Evolutionary conservation across 768 basidiomycete species (phyloP).

Genomic region (Pleurotus platypus): DNA sequence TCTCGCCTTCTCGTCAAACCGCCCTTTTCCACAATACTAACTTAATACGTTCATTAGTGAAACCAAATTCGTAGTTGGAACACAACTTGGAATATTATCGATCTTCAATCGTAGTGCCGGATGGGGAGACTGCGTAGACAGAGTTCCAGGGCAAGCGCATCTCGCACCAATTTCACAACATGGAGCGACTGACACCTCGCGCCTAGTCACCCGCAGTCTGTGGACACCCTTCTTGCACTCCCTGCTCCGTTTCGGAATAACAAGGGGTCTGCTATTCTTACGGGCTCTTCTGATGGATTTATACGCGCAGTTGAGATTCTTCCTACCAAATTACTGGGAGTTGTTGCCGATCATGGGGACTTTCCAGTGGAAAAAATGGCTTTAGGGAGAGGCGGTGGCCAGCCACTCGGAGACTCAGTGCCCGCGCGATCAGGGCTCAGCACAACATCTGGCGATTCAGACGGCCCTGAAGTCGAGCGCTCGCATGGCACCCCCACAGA

Average conservation of each 20-base stretch:
- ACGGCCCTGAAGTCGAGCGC: slow-evolving; percentile 13
- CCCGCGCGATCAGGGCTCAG: not conserved
- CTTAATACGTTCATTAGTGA: slow-evolving; percentile 34
- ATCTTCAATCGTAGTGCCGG: slow-evolving; percentile 86
- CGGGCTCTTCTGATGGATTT: slow-evolving; percentile 90
- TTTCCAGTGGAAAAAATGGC: slow-evolving; percentile 89
- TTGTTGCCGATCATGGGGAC: slow-evolving; percentile 88
- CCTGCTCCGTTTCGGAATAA: slow-evolving; percentile 59
- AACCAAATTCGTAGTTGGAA: slow-evolving; percentile 85
- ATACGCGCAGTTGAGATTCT: slow-evolving; percentile 84
- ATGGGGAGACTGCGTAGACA: slow-evolving; percentile 91
- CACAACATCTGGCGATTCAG: slow-evolving; percentile 10
- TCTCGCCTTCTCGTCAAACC: too few species aligned
- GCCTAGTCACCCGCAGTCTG: slow-evolving; percentile 83
- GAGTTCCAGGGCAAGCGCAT: slow-evolving; percentile 70
- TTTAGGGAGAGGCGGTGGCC: slow-evolving; percentile 40
- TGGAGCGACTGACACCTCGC: slow-evolving; percentile 8
- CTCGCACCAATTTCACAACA: not conserved
- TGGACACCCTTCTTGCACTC: slow-evolving; percentile 80
- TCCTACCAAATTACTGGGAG: slow-evolving; percentile 86
- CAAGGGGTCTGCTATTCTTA: slow-evolving; percentile 62
- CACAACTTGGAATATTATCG: slow-evolving; percentile 84
- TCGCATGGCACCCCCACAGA: slow-evolving; percentile 8
- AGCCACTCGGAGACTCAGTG: slow-evolving; percentile 20
- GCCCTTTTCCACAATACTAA: not conserved